Evolutionary conservation across 2,329 filamentous ascomycete species (phyloP), one percentile per base, ranked within the genome.

Genomic region (Cercospora beticola): DNA sequence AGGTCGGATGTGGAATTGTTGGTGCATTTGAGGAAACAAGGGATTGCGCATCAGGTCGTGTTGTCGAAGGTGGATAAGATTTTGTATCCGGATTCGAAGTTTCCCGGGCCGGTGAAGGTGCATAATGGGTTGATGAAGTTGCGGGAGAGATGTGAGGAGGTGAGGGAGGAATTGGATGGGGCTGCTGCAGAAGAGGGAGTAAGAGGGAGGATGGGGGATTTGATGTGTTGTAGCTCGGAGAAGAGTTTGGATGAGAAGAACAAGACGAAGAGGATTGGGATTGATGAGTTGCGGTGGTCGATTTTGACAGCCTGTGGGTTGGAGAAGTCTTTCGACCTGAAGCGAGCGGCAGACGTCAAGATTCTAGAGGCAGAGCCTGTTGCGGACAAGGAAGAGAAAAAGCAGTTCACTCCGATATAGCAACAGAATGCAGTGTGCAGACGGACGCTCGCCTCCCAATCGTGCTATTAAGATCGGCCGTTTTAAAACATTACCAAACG

Each of bases 51-150:
- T 76, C 89, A 92, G 76, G 80, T 92, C 16, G 81, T 92, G 16
- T 75, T 92, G n/a, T 86, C 85, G 6, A 92, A 92, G 76, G 83
- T 86, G 6, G 90, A 92, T 75, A 85, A 85, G 68, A 69, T 89
- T 14, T 73, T 89, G 5, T 76, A 72, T 67, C 74, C 76, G 3
- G 67, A 69, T 16, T 31, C 74, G n/a, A 79, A 76, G 49, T 57
- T 58, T 31, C 74, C 52, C 68, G 75, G 46, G 72, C 66, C 68
- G 64, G 63, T 63, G 72, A 72, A 69, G 59, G 60, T 77, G 65
- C 72, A 74, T 43, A 79, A 75, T 36, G 72, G 74, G 28, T 72
- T 76, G 66, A 31, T 69, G 26, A 69, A 71, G 4, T 72, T 88
- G 23, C 77, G 81, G 12, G 77, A 76, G 12, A 74, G 79, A 18